Evolutionary conservation across 2,329 filamentous ascomycete genomes (phyloP).

Genomic region (Phoma herbarum): DNA sequence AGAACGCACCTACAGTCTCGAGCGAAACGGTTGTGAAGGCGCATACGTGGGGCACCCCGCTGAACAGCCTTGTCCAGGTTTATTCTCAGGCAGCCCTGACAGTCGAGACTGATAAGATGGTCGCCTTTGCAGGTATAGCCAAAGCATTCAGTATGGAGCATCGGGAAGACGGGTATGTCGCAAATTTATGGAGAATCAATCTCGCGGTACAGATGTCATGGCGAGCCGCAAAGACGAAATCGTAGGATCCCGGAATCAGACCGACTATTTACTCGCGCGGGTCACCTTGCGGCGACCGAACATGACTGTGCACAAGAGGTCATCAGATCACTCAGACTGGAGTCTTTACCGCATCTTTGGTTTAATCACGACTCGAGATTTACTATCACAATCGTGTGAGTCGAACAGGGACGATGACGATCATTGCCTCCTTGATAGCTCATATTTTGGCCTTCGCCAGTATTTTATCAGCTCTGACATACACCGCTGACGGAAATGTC

Average conservation of each 20-base stretch:
- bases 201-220: neutral
- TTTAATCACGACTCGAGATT: neutral
- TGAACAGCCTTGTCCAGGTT: neutral
- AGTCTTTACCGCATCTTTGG: neutral
- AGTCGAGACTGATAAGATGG: neutral
- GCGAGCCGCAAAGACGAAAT: too few species aligned
- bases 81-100: neutral
- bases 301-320: neutral
- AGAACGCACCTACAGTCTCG: neutral
- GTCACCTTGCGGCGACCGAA: neutral
- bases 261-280: neutral
- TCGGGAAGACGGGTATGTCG: neutral
- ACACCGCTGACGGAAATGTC: slow-evolving; percentile 43
- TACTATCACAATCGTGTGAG: neutral
- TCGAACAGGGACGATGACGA: too few species aligned
- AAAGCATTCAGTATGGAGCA: neutral
- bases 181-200: neutral
- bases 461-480: slow-evolving; percentile 15
- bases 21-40: neutral
- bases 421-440: neutral
- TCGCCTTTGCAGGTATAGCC: neutral
- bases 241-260: too few species aligned
- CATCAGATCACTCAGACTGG: neutral
- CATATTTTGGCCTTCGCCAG: neutral
- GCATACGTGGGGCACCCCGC: neutral